Base-by-base conservation (phyloP, 805 yeast genomes). In the Wickerhamomyces chambardii region DNA sequence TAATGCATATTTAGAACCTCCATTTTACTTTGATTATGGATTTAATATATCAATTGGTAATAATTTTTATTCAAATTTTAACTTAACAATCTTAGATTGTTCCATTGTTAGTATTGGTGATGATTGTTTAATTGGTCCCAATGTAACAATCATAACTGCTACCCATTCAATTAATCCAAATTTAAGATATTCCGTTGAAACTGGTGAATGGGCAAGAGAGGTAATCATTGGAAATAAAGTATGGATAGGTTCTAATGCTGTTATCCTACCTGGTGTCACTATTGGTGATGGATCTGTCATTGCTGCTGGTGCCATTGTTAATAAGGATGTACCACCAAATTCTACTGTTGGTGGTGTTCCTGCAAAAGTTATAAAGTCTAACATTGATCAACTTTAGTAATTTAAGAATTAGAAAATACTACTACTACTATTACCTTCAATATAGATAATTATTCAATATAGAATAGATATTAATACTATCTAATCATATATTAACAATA, bases 301-400 rank as follows among this genome's bases (percentile, higher is more conserved):
- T 30, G 89, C 79, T 3, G 84, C 87, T 4, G 85, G 84, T 4
- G 59, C 79, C 7, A 77, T 78, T 3, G 85, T 82, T 17, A 66
- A 69, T 15, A 71, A 61, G 36, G 73, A 68, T 39, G 68, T 80
- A 21, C 79, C 82, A 0, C 58, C 70, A 3, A 59, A 66, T 38
- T 58, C 70, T 0, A 70, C 79, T 15, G 79, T 70, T 12, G 80
- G 62, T n/a, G 89, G 89, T 0, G 64, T 64, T 16, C 89, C 86
- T 0, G 80, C 75, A 6, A 62, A 55, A 40, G 68, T 74, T 10
- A 49, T 71, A 27, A 60, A 56, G 38, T 46, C 7, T 21, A 10
- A 21, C 24, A 7, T 8, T 21, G 10, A 8, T 8, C 10, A 21
- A 10, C 24, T 21, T 21, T 7, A 8, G 7, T 21, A 21, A 8